phyloP scores from a whole-genome alignment of 257 asterid species.

The Fraxinus anomala region DNA sequence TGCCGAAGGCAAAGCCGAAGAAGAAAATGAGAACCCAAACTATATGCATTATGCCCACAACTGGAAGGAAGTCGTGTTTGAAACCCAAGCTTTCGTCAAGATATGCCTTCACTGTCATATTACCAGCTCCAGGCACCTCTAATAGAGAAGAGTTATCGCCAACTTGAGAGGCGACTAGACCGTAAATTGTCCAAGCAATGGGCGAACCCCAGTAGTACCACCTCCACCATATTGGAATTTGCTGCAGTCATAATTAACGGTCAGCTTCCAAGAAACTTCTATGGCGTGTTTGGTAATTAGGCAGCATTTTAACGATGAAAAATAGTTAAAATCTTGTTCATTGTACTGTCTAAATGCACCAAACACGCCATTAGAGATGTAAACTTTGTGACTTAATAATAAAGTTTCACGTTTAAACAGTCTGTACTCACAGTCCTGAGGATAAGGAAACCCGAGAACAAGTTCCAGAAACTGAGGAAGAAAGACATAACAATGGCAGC shows the following conservation, averaged over 20 bases:
- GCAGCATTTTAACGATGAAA: background rate
- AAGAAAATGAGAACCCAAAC: slow-evolving; percentile 43
- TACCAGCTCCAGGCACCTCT: slow-evolving; percentile 44
- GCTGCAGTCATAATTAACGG: slow-evolving; percentile 26
- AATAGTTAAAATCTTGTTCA: background rate
- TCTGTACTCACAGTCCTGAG: slow-evolving; percentile 35
- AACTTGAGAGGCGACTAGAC: slow-evolving; percentile 42
- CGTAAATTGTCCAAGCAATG: slow-evolving; percentile 52
- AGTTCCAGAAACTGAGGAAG: slow-evolving; percentile 55
- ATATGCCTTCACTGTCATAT: slow-evolving; percentile 33
- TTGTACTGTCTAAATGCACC: too few relatives aligned
- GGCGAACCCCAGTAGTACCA: slow-evolving; percentile 66
- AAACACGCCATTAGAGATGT: too few relatives aligned
- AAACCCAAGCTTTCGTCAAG: slow-evolving; percentile 39
- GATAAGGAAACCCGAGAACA: slow-evolving; percentile 56
- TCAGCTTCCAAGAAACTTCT: background rate
- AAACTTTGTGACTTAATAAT: too few relatives aligned
- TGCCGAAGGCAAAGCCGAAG: slow-evolving; percentile 39
- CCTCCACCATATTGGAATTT: slow-evolving; percentile 63
- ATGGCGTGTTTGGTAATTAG: background rate
- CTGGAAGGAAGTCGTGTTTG: slow-evolving; percentile 44
- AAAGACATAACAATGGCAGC: slow-evolving; percentile 40
- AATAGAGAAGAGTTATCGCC: slow-evolving; percentile 35
- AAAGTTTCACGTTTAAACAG: too few relatives aligned
- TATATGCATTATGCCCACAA: slow-evolving; percentile 45